Evolutionary conservation across 2,329 filamentous ascomycete genomes (phyloP), one percentile per base, ranked within the genome.

Genomic region (Penicillium sp.): DNA sequence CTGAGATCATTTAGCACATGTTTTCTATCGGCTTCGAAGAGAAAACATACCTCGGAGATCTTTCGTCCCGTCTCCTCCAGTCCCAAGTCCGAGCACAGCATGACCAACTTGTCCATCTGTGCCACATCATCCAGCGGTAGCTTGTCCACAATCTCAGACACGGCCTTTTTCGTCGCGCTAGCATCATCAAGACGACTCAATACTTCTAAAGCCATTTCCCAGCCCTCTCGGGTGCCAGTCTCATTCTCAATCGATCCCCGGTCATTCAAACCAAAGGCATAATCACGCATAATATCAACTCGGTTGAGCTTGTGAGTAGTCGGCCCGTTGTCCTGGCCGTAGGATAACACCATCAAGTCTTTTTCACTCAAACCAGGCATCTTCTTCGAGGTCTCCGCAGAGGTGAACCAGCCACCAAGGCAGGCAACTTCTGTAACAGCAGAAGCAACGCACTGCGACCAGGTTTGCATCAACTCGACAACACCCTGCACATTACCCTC

Each of bases 161-260:
- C 88, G 53, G 86, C 86, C 58, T 87, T 83, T 65, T 89, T 86
- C 7, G 89, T 89, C 45, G 83, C 81, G 45, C 84, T 79, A 0
- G 81, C 78, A 53, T 91, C 85, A 65, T 95, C 88, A 67, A 97
- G 81, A 49, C 93, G 85, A 9, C 88, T 89, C 42, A 96, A 79
- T 10, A 96, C 82, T 54, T 90, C 85, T 41, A 96, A 85, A 0
- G 91, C 88, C 66, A 96, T 75, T 74, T 96, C 90, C 93, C 93
- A 97, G 8, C 93, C 92, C 62, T 92, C 86, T 34, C 81, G 77
- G 13, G 72, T 65, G 12, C 71, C 68, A 21, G 64, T 62, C 29
- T 66, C 61, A 51, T 71, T 63, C 26, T 71, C 62, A 16, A 77
- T 63, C 1, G 60, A 61, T 7, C 64, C 60, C 29, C 70, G 68